Evolutionary conservation across 225 moss, liverwort and hornwort genomes (phyloP).

Genomic region (Sphagnum contortum): DNA sequence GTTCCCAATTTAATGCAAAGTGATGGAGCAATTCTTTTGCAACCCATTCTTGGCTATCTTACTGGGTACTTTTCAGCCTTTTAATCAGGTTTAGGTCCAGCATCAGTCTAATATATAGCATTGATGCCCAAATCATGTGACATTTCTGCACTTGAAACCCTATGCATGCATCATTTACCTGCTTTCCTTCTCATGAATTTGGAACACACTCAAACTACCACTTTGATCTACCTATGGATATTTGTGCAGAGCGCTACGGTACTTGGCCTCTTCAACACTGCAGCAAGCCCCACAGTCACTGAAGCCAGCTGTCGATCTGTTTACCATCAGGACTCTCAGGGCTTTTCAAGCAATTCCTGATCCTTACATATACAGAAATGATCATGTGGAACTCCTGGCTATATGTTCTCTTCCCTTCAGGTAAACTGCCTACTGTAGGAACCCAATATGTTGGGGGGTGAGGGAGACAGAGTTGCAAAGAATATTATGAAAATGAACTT

Average conservation of each 20-base stretch:
- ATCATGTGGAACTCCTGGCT: conserved; percentile 67
- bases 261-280: conserved; percentile 66
- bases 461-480: too few species aligned
- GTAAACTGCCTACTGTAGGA: conserved; percentile 10
- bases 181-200: too few species aligned
- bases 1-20: conserved; percentile 53
- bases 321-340: conserved; percentile 73
- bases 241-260: conserved; percentile 62
- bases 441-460: too few species aligned
- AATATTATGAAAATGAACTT: too few species aligned
- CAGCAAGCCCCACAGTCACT: conserved; percentile 61
- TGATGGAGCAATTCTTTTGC: conserved; percentile 78
- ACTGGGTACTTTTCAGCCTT: conserved; percentile 39
- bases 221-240: too few species aligned
- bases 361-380: conserved; percentile 71
- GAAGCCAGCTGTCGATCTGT: conserved; percentile 76
- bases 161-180: too few species aligned
- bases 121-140: too few species aligned
- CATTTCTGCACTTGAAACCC: too few species aligned
- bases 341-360: conserved; percentile 90
- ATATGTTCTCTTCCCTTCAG: conserved; percentile 80
- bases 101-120: too few species aligned
- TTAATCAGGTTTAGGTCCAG: background rate
- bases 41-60: conserved; percentile 78
- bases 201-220: too few species aligned